These are phyloP conservation scores for Sporothrix euskadiensis DNA, from an alignment of 2,329 filamentous ascomycete species.

Conservation along the genomic window DNA sequence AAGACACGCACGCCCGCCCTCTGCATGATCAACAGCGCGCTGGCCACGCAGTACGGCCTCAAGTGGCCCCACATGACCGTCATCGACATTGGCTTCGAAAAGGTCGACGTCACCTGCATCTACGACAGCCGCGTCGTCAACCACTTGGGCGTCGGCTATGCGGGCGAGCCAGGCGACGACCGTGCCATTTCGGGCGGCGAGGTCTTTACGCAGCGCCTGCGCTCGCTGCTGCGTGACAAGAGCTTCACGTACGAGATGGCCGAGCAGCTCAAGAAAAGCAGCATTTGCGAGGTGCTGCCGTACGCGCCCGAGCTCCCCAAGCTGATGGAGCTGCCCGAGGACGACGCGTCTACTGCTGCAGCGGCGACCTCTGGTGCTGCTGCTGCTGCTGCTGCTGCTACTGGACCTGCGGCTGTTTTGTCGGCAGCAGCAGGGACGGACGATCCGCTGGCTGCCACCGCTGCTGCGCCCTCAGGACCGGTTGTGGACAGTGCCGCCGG, in stretches of 20 bases:
- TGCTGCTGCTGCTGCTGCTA: slow-evolving; percentile 40
- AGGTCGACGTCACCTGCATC: slow-evolving; percentile 89
- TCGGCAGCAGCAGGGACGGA: slow-evolving; percentile 37
- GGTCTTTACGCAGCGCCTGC: slow-evolving; percentile 74
- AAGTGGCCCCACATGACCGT: slow-evolving; percentile 76
- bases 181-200: slow-evolving; percentile 73
- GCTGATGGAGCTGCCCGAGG: slow-evolving; percentile 53
- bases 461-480: slow-evolving; percentile 33
- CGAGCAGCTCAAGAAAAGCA: slow-evolving; percentile 67
- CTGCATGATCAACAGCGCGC: slow-evolving; percentile 82
- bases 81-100: slow-evolving; percentile 86
- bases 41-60: slow-evolving; percentile 84
- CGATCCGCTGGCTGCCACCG: neutral
- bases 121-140: slow-evolving; percentile 75
- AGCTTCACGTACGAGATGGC: slow-evolving; percentile 66
- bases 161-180: slow-evolving; percentile 14
- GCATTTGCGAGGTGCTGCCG: slow-evolving; percentile 66
- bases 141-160: slow-evolving; percentile 61
- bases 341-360: slow-evolving; percentile 36
- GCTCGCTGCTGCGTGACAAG: slow-evolving; percentile 63
- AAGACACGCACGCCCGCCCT: slow-evolving; percentile 94
- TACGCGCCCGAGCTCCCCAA: slow-evolving; percentile 50
- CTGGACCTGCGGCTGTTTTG: slow-evolving; percentile 36
- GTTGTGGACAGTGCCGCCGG: slow-evolving; percentile 30
- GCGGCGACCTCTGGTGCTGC: neutral